Evolutionary conservation across 768 basidiomycete species (phyloP).

Genomic region (Chalciporus piperatus): DNA sequence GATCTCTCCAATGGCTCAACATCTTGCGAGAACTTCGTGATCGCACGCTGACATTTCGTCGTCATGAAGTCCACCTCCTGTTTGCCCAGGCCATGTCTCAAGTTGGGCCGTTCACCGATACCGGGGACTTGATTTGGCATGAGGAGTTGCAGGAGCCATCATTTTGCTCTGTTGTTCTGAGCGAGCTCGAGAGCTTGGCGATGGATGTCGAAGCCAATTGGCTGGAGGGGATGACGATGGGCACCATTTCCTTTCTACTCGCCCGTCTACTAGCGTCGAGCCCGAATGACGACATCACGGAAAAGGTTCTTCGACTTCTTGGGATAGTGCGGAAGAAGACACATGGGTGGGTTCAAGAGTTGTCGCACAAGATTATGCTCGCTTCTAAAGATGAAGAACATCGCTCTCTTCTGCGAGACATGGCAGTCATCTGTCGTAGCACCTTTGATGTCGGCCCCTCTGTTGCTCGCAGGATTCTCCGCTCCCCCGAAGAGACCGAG

Average conservation of each 20-base stretch:
- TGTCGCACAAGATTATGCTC: conserved; percentile 16
- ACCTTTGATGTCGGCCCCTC: conserved; percentile 34
- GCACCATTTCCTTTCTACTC: conserved; percentile 30
- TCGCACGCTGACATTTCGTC: too few species aligned
- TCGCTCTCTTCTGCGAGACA: conserved; percentile 26
- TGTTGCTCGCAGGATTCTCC: not conserved
- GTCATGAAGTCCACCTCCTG: too few species aligned
- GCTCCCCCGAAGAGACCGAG: not conserved
- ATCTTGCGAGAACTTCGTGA: too few species aligned
- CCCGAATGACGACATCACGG: conserved; percentile 6
- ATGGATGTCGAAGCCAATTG: conserved; percentile 8
- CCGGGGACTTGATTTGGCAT: too few species aligned
- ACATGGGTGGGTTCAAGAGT: conserved; percentile 33
- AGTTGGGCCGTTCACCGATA: too few species aligned
- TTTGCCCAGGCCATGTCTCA: too few species aligned
- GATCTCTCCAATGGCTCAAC: too few species aligned
- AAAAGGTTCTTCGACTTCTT: conserved; percentile 21
- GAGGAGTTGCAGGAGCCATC: too few species aligned
- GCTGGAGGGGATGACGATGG: conserved; percentile 28
- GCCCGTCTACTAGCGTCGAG: conserved; percentile 33
- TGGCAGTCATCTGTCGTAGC: conserved; percentile 35
- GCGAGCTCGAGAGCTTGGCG: too few species aligned
- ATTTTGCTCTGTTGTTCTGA: too few species aligned
- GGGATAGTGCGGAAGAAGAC: conserved; percentile 27
- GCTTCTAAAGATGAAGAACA: not conserved